Evolutionary conservation across 176 grass and related monocot genomes (phyloP).

Genomic region (Urochloa ruziziensis): DNA sequence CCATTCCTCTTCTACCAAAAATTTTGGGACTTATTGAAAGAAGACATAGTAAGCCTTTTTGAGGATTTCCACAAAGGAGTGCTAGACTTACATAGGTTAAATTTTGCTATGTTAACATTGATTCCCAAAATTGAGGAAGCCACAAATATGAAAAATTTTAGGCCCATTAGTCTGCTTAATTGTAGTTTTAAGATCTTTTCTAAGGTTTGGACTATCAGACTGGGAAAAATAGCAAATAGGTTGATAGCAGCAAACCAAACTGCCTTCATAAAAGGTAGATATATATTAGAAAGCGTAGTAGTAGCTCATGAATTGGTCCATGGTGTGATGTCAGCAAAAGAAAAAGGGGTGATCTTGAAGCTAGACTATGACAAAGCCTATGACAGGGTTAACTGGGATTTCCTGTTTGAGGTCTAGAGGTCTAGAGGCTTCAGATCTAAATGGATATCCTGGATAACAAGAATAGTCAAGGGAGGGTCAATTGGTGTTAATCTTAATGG

Average conservation of each 20-base stretch:
- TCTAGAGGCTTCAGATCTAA: too few relatives aligned
- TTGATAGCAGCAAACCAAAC: background rate
- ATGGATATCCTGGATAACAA: too few relatives aligned
- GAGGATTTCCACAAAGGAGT: background rate
- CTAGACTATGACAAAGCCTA: too few relatives aligned
- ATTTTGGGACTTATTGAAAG: fast-evolving
- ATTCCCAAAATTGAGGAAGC: too few relatives aligned
- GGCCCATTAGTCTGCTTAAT: background rate
- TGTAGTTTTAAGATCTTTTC: background rate
- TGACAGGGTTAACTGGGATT: too few relatives aligned
- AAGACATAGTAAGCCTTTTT: background rate
- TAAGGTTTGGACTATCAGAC: background rate
- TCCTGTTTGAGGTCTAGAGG: too few relatives aligned
- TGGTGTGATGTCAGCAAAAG: too few relatives aligned
- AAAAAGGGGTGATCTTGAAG: too few relatives aligned
- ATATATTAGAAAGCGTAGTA: too few relatives aligned
- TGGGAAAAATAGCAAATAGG: background rate
- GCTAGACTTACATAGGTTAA: fast-evolving
- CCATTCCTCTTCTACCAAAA: background rate
- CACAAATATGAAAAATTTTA: background rate
- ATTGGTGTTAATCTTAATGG: too few relatives aligned
- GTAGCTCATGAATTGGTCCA: too few relatives aligned
- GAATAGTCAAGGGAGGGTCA: too few relatives aligned
- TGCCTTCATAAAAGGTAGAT: background rate
- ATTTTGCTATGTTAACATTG: background rate